These are phyloP conservation scores for Cryphonectria radicalis DNA, from an alignment of 2,329 filamentous ascomycete species.

Conservation along the genomic window DNA sequence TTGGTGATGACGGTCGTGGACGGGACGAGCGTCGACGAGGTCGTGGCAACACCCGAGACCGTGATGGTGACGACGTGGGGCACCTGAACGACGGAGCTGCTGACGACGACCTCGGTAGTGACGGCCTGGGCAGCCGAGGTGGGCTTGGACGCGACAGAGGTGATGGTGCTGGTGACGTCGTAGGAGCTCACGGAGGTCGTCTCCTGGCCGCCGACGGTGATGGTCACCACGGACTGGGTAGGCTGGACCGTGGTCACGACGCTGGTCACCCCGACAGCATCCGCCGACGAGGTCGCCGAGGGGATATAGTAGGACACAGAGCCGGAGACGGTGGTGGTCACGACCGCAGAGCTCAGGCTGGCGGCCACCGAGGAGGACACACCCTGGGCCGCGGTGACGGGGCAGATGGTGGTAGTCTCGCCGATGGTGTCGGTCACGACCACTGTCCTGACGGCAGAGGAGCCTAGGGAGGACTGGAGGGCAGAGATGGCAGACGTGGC, in stretches of 20 bases:
- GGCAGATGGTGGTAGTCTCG: constrained; percentile 35
- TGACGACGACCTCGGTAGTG: constrained; percentile 15
- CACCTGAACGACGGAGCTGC: constrained; percentile 24
- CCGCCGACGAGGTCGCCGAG: constrained; percentile 12
- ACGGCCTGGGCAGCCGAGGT: constrained; percentile 3
- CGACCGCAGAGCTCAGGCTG: constrained; percentile 28
- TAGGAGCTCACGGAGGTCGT: constrained; percentile 20
- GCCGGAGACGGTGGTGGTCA: constrained; percentile 26
- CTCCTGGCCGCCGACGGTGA: constrained; percentile 23
- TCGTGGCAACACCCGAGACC: constrained; percentile 17
- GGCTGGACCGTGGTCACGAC: constrained; percentile 16
- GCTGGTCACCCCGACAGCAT: constrained; percentile 9
- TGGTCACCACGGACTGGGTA: constrained; percentile 20
- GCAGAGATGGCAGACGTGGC: constrained; percentile 19
- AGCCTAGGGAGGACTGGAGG: constrained; percentile 25
- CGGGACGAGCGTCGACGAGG: constrained; percentile 19
- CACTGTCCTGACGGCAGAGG: constrained; percentile 32
- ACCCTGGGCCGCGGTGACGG: constrained; percentile 29
- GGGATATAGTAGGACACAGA: constrained; percentile 27
- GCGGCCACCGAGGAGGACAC: constrained; percentile 21
- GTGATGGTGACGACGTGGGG: constrained; percentile 22
- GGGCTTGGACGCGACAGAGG: neutral
- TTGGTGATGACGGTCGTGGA: constrained; percentile 22
- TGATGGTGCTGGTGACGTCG: constrained; percentile 21
- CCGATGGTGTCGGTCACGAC: constrained; percentile 34